These are phyloP conservation scores for Lactarius hengduanensis DNA, from an alignment of 768 basidiomycete species.

Conservation along the genomic window DNA sequence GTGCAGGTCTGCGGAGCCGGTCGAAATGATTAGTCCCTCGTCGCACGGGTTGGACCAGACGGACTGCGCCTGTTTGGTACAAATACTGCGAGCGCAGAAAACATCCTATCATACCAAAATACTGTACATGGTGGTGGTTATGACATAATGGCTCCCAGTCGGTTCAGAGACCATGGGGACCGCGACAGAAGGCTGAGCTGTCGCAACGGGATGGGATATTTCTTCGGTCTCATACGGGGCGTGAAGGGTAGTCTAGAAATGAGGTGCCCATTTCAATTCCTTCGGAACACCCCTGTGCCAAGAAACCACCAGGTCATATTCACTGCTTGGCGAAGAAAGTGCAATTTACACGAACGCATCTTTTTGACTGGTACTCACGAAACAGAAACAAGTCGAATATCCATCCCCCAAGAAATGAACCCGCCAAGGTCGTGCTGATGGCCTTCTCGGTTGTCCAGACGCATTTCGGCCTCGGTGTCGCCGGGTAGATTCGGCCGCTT, in stretches of 20 bases:
- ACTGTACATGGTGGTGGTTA: slow-evolving; percentile 10
- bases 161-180: slow-evolving; percentile 11
- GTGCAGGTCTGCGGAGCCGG: slow-evolving; percentile 21
- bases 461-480: slow-evolving; percentile 33
- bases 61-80: too few species aligned
- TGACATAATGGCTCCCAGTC: slow-evolving; percentile 2
- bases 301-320: slow-evolving; percentile 30
- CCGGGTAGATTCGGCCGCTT: slow-evolving; percentile 34
- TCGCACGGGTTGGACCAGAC: too few species aligned
- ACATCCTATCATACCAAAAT: slow-evolving; percentile 6
- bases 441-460: slow-evolving; percentile 23
- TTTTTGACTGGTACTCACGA: background rate
- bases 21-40: background rate
- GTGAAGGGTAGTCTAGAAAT: slow-evolving; percentile 22
- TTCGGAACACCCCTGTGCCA: slow-evolving; percentile 29
- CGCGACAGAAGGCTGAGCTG: slow-evolving; percentile 13
- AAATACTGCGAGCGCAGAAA: background rate
- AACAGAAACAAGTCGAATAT: slow-evolving; percentile 16
- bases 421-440: slow-evolving; percentile 10
- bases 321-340: slow-evolving; percentile 10
- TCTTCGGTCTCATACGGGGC: slow-evolving; percentile 21
- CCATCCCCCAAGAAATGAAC: slow-evolving; percentile 3
- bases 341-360: background rate
- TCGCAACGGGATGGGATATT: background rate
- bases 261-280: slow-evolving; percentile 17